phyloP scores from a whole-genome alignment of 2,329 filamentous ascomycete genomes.

The Nemania serpens region DNA sequence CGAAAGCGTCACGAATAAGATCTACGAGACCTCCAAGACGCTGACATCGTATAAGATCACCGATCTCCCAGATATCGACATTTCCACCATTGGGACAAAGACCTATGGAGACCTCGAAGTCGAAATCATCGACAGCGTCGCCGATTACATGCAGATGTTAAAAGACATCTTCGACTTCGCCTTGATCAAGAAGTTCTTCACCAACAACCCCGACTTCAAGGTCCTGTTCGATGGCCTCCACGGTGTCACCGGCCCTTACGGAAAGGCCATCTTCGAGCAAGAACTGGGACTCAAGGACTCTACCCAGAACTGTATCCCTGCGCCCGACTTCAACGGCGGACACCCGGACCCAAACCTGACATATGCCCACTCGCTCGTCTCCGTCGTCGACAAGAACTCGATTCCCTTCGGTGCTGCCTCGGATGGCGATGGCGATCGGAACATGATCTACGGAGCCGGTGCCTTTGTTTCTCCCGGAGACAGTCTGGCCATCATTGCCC shows the following conservation, averaged over 20 bases:
- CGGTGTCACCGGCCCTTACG: conserved; percentile 95
- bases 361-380: conserved; percentile 92
- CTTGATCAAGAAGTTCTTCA: conserved; percentile 92
- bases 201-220: conserved; percentile 87
- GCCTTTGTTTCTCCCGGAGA: conserved; percentile 96
- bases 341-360: conserved; percentile 98
- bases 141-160: conserved; percentile 92
- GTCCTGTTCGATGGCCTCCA: conserved; percentile 93
- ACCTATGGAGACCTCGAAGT: conserved; percentile 88
- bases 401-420: conserved; percentile 97
- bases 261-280: conserved; percentile 90
- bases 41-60: conserved; percentile 91
- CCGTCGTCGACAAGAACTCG: conserved; percentile 85
- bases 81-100: conserved; percentile 78
- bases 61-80: conserved; percentile 84
- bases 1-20: conserved; percentile 97
- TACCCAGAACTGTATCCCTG: conserved; percentile 90
- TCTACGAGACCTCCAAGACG: conserved; percentile 88
- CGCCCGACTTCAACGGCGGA: conserved; percentile 93
- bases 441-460: conserved; percentile 99
- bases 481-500: conserved; percentile 96
- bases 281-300: conserved; percentile 81
- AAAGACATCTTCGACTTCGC: conserved; percentile 99
- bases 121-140: conserved; percentile 90
- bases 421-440: conserved; percentile 96